These are phyloP conservation scores for Blastobotrys capitulatus DNA, from an alignment of 1,139 yeast genomes.

Conservation along the genomic window DNA sequence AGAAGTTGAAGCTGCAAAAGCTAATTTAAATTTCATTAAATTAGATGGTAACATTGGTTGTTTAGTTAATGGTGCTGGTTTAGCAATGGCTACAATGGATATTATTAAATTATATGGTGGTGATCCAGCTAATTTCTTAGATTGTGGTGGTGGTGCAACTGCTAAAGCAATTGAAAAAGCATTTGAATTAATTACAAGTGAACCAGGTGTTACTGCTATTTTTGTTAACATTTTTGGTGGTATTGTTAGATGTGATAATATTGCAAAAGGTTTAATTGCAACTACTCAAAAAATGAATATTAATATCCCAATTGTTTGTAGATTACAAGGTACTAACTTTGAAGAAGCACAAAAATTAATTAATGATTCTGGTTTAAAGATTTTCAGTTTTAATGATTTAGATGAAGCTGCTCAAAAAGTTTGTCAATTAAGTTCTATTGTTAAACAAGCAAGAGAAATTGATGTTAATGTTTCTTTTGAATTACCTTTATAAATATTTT, in stretches of 20 bases:
- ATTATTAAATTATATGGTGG: slow-evolving; percentile 98
- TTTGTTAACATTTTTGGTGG: slow-evolving; percentile 99
- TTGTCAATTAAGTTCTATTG: slow-evolving; percentile 61
- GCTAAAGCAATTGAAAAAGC: slow-evolving; percentile 98
- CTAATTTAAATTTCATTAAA: slow-evolving; percentile 92
- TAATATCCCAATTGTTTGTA: slow-evolving; percentile 91
- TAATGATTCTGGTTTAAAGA: slow-evolving; percentile 84
- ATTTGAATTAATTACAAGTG: slow-evolving; percentile 85
- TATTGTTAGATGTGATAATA: slow-evolving; percentile 98
- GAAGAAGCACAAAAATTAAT: slow-evolving; percentile 85
- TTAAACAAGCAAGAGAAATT: slow-evolving; percentile 43
- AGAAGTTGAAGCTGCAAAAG: slow-evolving; percentile 87
- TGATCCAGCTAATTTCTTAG: slow-evolving; percentile 97
- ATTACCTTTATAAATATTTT: slow-evolving; percentile 35
- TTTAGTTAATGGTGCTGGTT: slow-evolving; percentile 98
- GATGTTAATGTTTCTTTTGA: slow-evolving; percentile 47
- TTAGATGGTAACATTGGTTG: slow-evolving; percentile 98
- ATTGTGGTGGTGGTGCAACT: slow-evolving; percentile 99
- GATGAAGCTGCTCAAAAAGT: slow-evolving; percentile 98
- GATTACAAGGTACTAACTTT: slow-evolving; percentile 97
- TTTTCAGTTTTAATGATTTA: slow-evolving; percentile 84
- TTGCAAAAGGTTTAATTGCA: slow-evolving; percentile 93
- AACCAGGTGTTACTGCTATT: slow-evolving; percentile 87
- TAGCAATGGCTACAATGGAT: slow-evolving; percentile 99
- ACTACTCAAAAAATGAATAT: slow-evolving; percentile 88